A percentile compares a stretch with the other conserved stretches of the same genome.
Evolutionary conservation across 2,329 filamentous ascomycete species (phyloP).

Genomic region (Colletotrichum gloeosporioides): DNA sequence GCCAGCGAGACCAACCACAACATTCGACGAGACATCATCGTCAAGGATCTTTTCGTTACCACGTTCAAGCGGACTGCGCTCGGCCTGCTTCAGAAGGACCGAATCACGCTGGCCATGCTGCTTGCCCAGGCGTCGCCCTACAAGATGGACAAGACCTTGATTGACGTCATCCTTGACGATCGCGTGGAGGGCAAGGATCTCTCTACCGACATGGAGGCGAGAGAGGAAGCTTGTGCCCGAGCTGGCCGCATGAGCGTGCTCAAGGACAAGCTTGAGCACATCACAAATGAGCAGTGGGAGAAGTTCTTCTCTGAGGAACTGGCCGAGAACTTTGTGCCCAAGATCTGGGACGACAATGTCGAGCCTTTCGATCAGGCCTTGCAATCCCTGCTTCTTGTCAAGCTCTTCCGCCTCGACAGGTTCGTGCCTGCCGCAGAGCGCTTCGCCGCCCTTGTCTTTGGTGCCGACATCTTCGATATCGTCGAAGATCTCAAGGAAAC

Average conservation of each 20-base stretch:
- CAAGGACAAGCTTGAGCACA: conserved; percentile 71
- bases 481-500: conserved; percentile 87
- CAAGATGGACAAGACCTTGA: conserved; percentile 88
- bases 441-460: conserved; percentile 89
- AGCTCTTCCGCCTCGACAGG: conserved; percentile 92
- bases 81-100: conserved; percentile 90
- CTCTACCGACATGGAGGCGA: conserved; percentile 69
- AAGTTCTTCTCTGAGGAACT: conserved; percentile 85
- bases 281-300: conserved; percentile 74
- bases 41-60: conserved; percentile 89
- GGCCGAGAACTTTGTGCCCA: conserved; percentile 83
- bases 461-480: conserved; percentile 79
- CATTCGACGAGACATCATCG: conserved; percentile 84
- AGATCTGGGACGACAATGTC: conserved; percentile 71
- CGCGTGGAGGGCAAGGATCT: conserved; percentile 78
- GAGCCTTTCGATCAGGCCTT: conserved; percentile 78
- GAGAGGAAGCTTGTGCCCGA: conserved; percentile 71
- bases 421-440: conserved; percentile 92
- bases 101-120: conserved; percentile 92
- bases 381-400: conserved; percentile 85
- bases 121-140: conserved; percentile 96
- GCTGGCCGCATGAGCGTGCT: conserved; percentile 75
- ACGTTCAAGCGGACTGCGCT: conserved; percentile 94
- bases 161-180: conserved; percentile 86
- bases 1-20: conserved; percentile 76